Percentiles rank a stretch among this genome's conserved stretches.
These are phyloP conservation scores for Salvia rosmarinus DNA, from an alignment of 257 asterid genomes.

Conservation along the genomic window DNA sequence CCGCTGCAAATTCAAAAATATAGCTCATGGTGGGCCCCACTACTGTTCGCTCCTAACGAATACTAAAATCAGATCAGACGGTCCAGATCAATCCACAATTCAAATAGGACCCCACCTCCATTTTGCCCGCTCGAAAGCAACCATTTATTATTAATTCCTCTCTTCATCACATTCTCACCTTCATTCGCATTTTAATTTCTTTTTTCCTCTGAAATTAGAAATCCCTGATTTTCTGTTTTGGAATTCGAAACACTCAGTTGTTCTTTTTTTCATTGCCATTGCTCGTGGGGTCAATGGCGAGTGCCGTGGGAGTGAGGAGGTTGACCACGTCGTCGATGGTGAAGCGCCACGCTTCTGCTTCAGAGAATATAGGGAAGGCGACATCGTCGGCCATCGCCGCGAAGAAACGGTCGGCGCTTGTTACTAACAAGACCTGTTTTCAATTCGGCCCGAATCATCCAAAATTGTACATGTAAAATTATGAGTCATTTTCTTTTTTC, in stretches of 20 bases:
- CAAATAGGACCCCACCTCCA: constrained; percentile 41
- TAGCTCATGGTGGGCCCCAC: constrained; percentile 52
- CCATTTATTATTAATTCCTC: constrained; percentile 31
- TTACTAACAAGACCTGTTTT: constrained; percentile 59
- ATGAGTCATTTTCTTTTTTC: not conserved
- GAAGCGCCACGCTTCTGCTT: constrained; percentile 63
- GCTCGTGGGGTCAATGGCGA: constrained; percentile 46
- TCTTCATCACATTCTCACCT: constrained; percentile 2
- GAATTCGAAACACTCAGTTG: not conserved
- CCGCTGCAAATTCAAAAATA: constrained; percentile 34
- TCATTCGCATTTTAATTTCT: not conserved
- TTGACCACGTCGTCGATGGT: constrained; percentile 69
- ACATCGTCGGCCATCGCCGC: constrained; percentile 43
- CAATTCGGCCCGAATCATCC: constrained; percentile 49
- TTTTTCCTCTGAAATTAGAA: constrained; percentile 9
- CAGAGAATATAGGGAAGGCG: constrained; percentile 52
- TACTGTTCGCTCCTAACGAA: constrained; percentile 70
- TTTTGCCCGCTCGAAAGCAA: constrained; percentile 62
- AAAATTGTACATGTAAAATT: constrained; percentile 57
- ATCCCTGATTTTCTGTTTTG: constrained; percentile 6
- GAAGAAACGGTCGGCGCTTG: constrained; percentile 84
- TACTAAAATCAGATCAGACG: constrained; percentile 54
- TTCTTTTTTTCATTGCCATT: constrained; percentile 27
- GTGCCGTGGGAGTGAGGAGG: constrained; percentile 49
- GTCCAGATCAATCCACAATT: constrained; percentile 48